phyloP scores from a whole-genome alignment of 2,329 filamentous ascomycete species.

The Kalmusia sp. region DNA sequence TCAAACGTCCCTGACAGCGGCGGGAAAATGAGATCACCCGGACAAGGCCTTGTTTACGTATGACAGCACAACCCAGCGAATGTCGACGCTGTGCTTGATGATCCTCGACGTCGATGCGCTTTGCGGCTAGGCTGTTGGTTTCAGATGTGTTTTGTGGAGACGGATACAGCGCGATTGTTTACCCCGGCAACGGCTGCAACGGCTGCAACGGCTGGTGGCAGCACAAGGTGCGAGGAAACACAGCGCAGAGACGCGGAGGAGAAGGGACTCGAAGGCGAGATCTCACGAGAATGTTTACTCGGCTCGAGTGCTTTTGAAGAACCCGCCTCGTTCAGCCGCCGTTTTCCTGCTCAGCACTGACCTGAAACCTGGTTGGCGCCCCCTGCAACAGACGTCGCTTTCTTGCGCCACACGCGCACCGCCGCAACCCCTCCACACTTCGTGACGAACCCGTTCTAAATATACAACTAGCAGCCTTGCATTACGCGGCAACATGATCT shows the following conservation, averaged over 20 bases:
- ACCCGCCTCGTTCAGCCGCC: background rate
- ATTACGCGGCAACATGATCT: slow-evolving; percentile 9
- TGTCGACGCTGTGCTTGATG: slow-evolving; percentile 26
- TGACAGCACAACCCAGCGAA: slow-evolving; percentile 18
- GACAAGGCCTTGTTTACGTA: slow-evolving; percentile 9
- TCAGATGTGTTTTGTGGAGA: slow-evolving; percentile 39
- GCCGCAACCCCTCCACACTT: slow-evolving; percentile 6
- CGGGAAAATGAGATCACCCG: slow-evolving; percentile 24
- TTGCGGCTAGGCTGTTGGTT: slow-evolving; percentile 31
- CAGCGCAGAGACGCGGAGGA: background rate
- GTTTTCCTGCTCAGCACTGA: background rate
- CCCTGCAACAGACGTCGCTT: background rate
- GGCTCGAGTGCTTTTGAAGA: background rate
- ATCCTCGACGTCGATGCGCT: slow-evolving; percentile 22
- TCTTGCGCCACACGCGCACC: slow-evolving; percentile 12
- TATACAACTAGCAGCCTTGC: slow-evolving; percentile 1
- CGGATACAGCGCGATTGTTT: slow-evolving; percentile 29
- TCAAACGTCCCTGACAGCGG: slow-evolving; percentile 15
- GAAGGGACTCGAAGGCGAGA: slow-evolving; percentile 1
- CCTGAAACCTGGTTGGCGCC: slow-evolving; percentile 7
- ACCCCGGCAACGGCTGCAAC: too few species aligned
- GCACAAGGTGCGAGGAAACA: slow-evolving; percentile 5
- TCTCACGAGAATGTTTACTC: background rate
- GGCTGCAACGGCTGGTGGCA: slow-evolving; percentile 36
- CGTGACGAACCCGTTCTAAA: slow-evolving; percentile 7